A percentile compares a stretch with the other conserved stretches of the same genome.
phyloP scores from a whole-genome alignment of 371 early-diverging fungal genomes.

The Mortierella sp. region DNA sequence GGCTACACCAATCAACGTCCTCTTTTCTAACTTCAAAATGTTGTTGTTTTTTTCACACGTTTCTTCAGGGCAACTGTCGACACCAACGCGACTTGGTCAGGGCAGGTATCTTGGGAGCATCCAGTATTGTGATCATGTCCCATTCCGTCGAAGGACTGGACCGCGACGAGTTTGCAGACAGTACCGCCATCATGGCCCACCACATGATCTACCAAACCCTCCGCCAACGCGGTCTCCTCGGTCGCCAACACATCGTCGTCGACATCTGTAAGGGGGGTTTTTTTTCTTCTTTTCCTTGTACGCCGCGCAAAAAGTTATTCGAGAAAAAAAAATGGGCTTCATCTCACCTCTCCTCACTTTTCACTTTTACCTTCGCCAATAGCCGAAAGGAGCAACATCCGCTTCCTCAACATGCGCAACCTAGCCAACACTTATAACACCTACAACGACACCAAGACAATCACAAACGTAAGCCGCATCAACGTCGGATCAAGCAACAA shows the following conservation, averaged over 20 bases:
- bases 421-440: neutral
- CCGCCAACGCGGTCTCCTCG: slow-evolving; percentile 34
- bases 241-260: slow-evolving; percentile 40
- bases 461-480: neutral
- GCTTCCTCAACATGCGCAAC: slow-evolving; percentile 60
- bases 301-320: neutral
- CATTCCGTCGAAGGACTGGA: slow-evolving; percentile 29
- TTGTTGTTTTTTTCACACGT: neutral
- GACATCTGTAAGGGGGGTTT: slow-evolving; percentile 46
- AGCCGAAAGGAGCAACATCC: slow-evolving; percentile 63
- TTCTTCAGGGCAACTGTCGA: slow-evolving; percentile 66
- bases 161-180: slow-evolving; percentile 55
- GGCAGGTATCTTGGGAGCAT: slow-evolving; percentile 69
- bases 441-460: neutral
- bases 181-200: slow-evolving; percentile 53
- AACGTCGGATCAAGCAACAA: neutral
- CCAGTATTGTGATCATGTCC: slow-evolving; percentile 73
- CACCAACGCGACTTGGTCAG: slow-evolving; percentile 70
- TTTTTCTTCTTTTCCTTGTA: too few species aligned
- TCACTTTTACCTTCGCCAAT: neutral
- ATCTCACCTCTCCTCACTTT: too few species aligned
- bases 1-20: neutral
- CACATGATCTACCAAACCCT: slow-evolving; percentile 50
- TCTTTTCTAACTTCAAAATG: neutral
- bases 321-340: neutral